Evolutionary conservation across 2,329 filamentous ascomycete species (phyloP).

Genomic region (Talaromyces verruculosus): DNA sequence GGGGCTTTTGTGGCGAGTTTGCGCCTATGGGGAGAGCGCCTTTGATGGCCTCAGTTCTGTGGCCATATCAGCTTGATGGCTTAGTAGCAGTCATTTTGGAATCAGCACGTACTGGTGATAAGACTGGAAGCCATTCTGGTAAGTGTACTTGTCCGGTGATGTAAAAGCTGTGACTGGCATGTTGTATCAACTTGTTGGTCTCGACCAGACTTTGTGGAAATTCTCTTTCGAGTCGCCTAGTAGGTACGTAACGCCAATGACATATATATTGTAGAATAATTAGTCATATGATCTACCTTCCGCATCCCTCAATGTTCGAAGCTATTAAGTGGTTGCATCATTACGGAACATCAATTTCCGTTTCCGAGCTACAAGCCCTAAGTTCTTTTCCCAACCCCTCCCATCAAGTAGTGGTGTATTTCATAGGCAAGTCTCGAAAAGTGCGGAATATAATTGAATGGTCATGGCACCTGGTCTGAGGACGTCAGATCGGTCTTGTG

Average conservation of each 20-base stretch:
- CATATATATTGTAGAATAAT: neutral
- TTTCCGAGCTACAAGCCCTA: neutral
- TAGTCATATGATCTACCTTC: neutral
- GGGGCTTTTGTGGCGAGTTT: constrained; percentile 79
- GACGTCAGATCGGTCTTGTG: neutral
- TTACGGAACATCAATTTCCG: neutral
- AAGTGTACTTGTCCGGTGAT: constrained; percentile 67
- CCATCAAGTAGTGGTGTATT: neutral
- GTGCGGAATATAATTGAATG: neutral
- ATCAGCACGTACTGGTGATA: constrained; percentile 64
- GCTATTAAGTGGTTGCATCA: neutral
- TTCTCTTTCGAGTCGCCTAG: neutral
- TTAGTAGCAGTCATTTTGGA: neutral
- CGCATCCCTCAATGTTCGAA: neutral
- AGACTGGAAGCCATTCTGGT: constrained; percentile 74
- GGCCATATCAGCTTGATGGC: neutral
- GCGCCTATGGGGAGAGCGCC: constrained; percentile 71
- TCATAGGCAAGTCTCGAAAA: neutral
- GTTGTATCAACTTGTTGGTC: constrained; percentile 16
- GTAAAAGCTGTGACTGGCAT: constrained; percentile 67
- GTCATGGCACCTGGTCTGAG: neutral
- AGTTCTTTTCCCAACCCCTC: neutral
- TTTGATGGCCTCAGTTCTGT: constrained; percentile 72
- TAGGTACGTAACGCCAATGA: neutral
- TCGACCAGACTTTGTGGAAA: neutral